A percentile compares a stretch with the other conserved stretches of the same genome.
Conservation (phyloP, 2,329 filamentous ascomycete genomes). For the Fusarium secorum region DNA sequence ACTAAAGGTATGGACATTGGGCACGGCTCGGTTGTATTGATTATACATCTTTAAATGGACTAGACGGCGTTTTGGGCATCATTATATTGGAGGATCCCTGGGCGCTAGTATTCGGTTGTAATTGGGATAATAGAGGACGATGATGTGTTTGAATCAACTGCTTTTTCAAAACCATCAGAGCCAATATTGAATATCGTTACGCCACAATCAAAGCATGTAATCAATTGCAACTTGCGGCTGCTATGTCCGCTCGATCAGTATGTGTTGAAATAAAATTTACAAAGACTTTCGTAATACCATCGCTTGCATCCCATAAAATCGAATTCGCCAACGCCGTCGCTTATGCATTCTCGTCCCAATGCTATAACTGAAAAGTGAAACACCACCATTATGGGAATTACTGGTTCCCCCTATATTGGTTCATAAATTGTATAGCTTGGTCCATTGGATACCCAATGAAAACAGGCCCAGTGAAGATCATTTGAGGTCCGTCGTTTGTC, state of each 20-base stretch:
- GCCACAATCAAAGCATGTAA: conserved; percentile 8
- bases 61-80: conserved; percentile 39
- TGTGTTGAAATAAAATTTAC: background rate
- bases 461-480: conserved; percentile 91
- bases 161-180: conserved; percentile 5
- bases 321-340: conserved; percentile 44
- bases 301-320: conserved; percentile 23
- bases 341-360: conserved; percentile 31
- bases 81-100: background rate
- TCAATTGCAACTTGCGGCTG: conserved; percentile 14
- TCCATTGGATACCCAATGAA: conserved; percentile 92
- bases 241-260: background rate
- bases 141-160: background rate
- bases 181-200: conserved; percentile 35
- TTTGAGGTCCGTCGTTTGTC: conserved; percentile 60
- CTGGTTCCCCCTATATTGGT: conserved; percentile 57
- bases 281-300: conserved; percentile 13
- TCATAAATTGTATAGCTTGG: conserved; percentile 79
- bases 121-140: conserved; percentile 5
- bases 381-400: conserved; percentile 25
- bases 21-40: background rate
- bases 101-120: background rate
- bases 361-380: conserved; percentile 18
- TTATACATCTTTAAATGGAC: background rate
- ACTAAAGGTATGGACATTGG: background rate